Evolutionary conservation across 73 alveolate genomes (phyloP).

Genomic region (Blepharisma japonicum): DNA sequence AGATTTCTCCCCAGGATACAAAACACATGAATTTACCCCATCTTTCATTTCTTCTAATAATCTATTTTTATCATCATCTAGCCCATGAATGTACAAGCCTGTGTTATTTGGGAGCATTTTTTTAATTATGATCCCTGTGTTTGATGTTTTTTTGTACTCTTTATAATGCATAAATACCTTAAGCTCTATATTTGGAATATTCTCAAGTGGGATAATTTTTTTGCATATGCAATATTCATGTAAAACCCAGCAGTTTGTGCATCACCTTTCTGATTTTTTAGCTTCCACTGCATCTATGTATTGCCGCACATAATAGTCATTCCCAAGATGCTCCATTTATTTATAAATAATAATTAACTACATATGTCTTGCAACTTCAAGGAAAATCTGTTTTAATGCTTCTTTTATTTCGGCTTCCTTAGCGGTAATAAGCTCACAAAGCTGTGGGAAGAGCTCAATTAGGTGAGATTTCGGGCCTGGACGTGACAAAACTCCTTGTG

Average conservation of each 20-base stretch:
- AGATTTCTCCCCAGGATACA: slow-evolving; percentile 22
- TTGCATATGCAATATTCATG: slow-evolving; percentile 2
- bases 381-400: slow-evolving; percentile 65
- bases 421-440: slow-evolving; percentile 70
- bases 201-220: not conserved
- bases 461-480: slow-evolving; percentile 69
- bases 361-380: slow-evolving; percentile 29
- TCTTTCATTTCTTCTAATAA: not conserved
- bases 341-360: too few species aligned
- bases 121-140: slow-evolving; percentile 1
- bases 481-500: slow-evolving; percentile 56
- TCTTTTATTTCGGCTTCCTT: slow-evolving; percentile 76
- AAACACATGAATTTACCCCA: slow-evolving; percentile 2
- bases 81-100: not conserved
- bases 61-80: not conserved
- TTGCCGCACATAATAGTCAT: not conserved
- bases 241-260: not conserved
- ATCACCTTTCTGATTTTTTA: slow-evolving; percentile 20
- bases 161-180: slow-evolving; percentile 13
- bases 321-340: too few species aligned
- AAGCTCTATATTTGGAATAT: not conserved
- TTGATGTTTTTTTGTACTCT: slow-evolving; percentile 8
- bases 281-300: not conserved
- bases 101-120: not conserved
- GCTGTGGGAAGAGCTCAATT: slow-evolving; percentile 65